Evolutionary conservation across 2,329 filamentous ascomycete species (phyloP).

Genomic region (Aspergillus fumigatiaffinis): DNA sequence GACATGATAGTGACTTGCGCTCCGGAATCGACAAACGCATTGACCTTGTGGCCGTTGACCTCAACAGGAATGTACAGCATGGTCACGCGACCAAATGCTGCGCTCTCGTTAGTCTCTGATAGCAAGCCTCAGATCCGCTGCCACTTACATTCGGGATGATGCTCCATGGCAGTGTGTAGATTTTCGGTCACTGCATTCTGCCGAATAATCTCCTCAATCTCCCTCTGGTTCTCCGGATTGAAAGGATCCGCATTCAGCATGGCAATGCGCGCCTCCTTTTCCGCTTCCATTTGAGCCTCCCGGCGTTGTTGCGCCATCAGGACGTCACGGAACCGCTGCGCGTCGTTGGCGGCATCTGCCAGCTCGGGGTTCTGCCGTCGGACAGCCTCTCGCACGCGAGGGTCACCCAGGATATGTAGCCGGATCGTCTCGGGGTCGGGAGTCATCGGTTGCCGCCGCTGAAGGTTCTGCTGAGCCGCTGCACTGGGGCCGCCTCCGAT

Average conservation of each 20-base stretch:
- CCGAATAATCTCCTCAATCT: constrained; percentile 95
- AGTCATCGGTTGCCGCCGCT: constrained; percentile 28
- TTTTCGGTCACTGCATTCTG: constrained; percentile 94
- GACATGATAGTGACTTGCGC: constrained; percentile 99
- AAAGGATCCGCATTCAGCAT: constrained; percentile 91
- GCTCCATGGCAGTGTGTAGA: constrained; percentile 90
- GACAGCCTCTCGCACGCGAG: constrained; percentile 66
- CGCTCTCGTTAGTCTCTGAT: constrained; percentile 6
- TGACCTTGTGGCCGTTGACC: constrained; percentile 88
- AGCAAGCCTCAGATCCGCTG: neutral
- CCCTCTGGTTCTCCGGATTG: constrained; percentile 82
- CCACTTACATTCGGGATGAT: constrained; percentile 85
- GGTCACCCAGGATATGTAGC: constrained; percentile 76
- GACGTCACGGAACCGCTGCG: constrained; percentile 69
- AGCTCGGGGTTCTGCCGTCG: constrained; percentile 71
- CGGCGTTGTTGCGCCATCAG: constrained; percentile 65
- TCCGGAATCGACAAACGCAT: constrained; percentile 94
- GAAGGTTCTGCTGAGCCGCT: constrained; percentile 26
- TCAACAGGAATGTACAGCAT: constrained; percentile 96
- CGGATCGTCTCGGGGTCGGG: constrained; percentile 76
- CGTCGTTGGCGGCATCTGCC: constrained; percentile 70
- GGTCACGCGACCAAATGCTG: constrained; percentile 89
- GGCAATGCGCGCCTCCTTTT: constrained; percentile 78
- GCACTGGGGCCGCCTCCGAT: constrained; percentile 25
- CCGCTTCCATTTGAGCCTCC: constrained; percentile 67